phyloP scores from a whole-genome alignment of 2,329 filamentous ascomycete genomes.

The Fusarium subglutinans region DNA sequence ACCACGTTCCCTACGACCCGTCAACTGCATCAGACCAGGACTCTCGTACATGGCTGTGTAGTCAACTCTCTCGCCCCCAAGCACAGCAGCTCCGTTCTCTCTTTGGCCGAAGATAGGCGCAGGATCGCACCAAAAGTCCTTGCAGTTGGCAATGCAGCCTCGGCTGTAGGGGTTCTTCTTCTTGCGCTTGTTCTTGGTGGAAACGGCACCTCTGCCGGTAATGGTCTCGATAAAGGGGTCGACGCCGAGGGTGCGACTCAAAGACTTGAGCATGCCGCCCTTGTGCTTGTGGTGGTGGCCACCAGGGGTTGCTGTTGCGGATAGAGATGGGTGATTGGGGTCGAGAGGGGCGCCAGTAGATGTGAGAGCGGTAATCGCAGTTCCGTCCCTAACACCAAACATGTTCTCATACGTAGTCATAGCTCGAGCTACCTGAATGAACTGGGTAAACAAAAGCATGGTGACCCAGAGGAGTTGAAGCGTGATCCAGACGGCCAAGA shows the following conservation, averaged over 20 bases:
- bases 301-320: constrained; percentile 55
- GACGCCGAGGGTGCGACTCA: constrained; percentile 86
- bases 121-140: constrained; percentile 95
- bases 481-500: constrained; percentile 80
- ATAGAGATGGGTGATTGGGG: constrained; percentile 70
- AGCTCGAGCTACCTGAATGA: constrained; percentile 89
- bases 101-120: constrained; percentile 81
- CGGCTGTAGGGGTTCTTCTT: constrained; percentile 85
- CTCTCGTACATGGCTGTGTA: constrained; percentile 92
- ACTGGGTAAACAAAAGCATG: constrained; percentile 96
- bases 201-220: constrained; percentile 79
- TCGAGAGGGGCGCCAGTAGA: constrained; percentile 80
- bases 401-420: constrained; percentile 98
- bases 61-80: constrained; percentile 83
- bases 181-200: constrained; percentile 61
- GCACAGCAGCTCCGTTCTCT: constrained; percentile 76
- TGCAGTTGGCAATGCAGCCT: constrained; percentile 88
- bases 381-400: constrained; percentile 74
- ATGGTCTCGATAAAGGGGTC: constrained; percentile 95
- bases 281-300: constrained; percentile 64
- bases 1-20: constrained; percentile 59
- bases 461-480: constrained; percentile 94
- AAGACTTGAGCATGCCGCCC: constrained; percentile 77
- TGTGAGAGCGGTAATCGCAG: constrained; percentile 76
- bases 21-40: constrained; percentile 72